Evolutionary conservation across 179 eudicot species (phyloP), one percentile per base, ranked within the genome.

Genomic region (Camellia oleifera): DNA sequence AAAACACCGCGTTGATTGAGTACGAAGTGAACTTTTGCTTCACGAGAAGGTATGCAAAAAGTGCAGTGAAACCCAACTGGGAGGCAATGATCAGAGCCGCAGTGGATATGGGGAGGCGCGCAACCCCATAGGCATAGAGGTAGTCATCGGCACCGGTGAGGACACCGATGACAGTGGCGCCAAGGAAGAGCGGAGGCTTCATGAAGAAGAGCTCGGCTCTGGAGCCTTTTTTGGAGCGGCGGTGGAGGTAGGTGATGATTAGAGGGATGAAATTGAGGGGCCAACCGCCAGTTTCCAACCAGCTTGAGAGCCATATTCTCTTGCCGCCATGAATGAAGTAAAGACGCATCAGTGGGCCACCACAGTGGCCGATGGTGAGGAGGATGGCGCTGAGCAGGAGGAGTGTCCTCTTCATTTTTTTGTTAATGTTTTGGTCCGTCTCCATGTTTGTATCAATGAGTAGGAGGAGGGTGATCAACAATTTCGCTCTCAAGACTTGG

Each of bases 261-360:
- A 92, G 82, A 69, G 87, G 90, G 26, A 92, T 13, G 58, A 93
- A 75, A 75, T 81, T 85, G 46, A 93, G 4, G 13, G 97, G 97
- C 92, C 91, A 93, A 1, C 94, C 94, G 46, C 83, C 94, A 40
- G 93, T 90, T 73, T 90, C 85, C 7, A 93, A 84, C 79, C 83
- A 88, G 57, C 89, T 69, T 3, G 94, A 85, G 7, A 92, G 85
- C 98, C 98, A 92, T 2, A 85, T 75, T 15, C 92, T 85, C 26
- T 83, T 82, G 15, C 96, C 96, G 52, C 93, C 96, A 67, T 88
- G 90, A 75, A 89, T 44, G 82, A 85, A 90, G 82, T 92, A 92
- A 80, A 92, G 88, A 60, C 96, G 87, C 89, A 88, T 48, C 9
- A 92, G 58, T 7, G 93, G 89, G 57, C 96, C 93, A 10, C 83